These are phyloP conservation scores for Aspergillus sp. DNA, from an alignment of 2,329 filamentous ascomycete species.

Conservation along the genomic window DNA sequence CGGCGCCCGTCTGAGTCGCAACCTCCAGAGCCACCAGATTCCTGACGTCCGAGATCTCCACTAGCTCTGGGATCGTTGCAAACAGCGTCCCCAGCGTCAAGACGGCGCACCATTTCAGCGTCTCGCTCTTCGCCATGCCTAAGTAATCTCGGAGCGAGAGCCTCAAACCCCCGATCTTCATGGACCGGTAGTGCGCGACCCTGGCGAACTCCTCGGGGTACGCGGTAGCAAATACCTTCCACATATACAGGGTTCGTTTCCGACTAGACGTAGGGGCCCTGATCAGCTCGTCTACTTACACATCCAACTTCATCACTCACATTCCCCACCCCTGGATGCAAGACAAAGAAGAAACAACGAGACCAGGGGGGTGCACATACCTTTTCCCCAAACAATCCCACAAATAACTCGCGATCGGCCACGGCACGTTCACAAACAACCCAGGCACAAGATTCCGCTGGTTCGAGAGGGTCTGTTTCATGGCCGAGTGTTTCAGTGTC, in stretches of 20 bases:
- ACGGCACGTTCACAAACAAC: conserved; percentile 40
- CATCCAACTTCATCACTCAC: not conserved
- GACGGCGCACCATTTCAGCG: conserved; percentile 34
- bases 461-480: conserved; percentile 32
- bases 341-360: not conserved
- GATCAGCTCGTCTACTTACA: not conserved
- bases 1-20: conserved; percentile 18
- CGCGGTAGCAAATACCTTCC: conserved; percentile 41
- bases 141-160: conserved; percentile 38
- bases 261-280: conserved; percentile 1
- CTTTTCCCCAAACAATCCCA: conserved; percentile 38
- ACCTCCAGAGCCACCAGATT: conserved; percentile 44
- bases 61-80: conserved; percentile 34
- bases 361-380: conserved; percentile 24
- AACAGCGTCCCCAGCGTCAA: conserved; percentile 35
- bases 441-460: conserved; percentile 36
- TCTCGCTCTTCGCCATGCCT: conserved; percentile 31
- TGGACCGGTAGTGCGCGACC: conserved; percentile 27
- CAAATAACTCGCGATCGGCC: conserved; percentile 39
- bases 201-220: conserved; percentile 38
- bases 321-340: not conserved
- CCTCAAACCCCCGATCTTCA: conserved; percentile 30
- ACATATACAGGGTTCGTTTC: conserved; percentile 40
- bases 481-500: conserved; percentile 36
- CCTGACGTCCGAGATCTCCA: conserved; percentile 36